These are phyloP conservation scores for Coprinopsis strossmayeri DNA, from an alignment of 768 basidiomycete species.

Conservation along the genomic window DNA sequence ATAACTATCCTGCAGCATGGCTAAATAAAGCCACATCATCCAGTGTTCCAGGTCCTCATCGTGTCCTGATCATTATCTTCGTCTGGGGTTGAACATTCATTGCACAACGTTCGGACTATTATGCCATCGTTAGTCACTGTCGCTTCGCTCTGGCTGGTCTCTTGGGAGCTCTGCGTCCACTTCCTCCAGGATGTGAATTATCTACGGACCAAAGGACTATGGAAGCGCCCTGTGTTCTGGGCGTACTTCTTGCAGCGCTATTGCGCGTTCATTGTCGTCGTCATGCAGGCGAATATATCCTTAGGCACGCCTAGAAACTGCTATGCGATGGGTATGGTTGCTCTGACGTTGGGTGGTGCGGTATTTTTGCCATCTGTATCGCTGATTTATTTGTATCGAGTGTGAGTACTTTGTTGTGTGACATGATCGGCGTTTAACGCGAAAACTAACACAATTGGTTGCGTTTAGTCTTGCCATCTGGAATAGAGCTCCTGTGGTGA, in stretches of 20 bases:
- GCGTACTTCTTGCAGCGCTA: neutral
- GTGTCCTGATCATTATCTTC: too few species aligned
- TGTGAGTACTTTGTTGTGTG: neutral
- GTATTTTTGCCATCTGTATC: neutral
- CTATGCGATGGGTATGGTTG: neutral
- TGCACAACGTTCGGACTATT: too few species aligned
- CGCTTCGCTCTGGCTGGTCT: too few species aligned
- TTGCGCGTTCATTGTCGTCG: neutral
- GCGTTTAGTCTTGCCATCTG: conserved; percentile 1
- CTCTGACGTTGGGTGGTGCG: neutral
- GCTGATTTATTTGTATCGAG: neutral
- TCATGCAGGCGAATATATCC: neutral
- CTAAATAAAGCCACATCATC: too few species aligned
- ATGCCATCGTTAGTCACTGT: too few species aligned
- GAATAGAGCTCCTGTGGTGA: neutral
- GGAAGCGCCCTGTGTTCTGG: neutral
- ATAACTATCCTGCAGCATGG: too few species aligned
- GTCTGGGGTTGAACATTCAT: too few species aligned
- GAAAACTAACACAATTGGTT: neutral
- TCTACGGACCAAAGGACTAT: neutral
- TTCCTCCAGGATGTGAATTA: neutral
- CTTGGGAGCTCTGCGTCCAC: too few species aligned
- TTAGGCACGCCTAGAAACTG: neutral
- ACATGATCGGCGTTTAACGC: neutral
- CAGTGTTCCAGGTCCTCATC: too few species aligned